These are phyloP conservation scores for Cytospora piceae DNA, from an alignment of 2,329 filamentous ascomycete genomes.

Conservation along the genomic window DNA sequence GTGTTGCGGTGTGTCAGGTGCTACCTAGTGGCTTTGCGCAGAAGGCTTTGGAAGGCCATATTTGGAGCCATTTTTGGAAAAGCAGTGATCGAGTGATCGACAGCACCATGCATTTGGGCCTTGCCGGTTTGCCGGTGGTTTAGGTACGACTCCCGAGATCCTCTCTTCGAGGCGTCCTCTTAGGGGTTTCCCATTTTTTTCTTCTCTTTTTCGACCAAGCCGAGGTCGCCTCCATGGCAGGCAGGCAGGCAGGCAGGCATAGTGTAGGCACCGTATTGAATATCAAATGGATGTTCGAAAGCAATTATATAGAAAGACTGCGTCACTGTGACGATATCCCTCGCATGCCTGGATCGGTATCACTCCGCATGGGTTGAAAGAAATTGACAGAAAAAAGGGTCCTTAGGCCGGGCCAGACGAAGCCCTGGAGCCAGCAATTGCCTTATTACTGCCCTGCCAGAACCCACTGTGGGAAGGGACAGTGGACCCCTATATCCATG, in stretches of 20 bases:
- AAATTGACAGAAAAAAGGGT: slow-evolving; percentile 1
- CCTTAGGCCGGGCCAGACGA: background rate
- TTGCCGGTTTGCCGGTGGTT: background rate
- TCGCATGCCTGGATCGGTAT: background rate
- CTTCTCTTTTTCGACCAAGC: background rate
- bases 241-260: too few relatives aligned
- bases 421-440: background rate
- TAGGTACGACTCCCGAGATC: background rate
- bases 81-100: background rate
- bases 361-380: background rate
- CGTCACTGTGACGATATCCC: background rate
- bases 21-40: slow-evolving; percentile 1
- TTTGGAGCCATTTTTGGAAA: background rate
- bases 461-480: background rate
- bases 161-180: background rate
- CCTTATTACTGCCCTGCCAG: background rate
- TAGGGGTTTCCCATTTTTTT: background rate
- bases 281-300: too few relatives aligned
- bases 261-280: too few relatives aligned
- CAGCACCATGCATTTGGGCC: background rate
- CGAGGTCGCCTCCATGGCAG: background rate
- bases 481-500: background rate
- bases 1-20: slow-evolving; percentile 2
- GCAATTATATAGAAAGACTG: background rate
- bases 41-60: background rate